Conservation (phyloP, 169 alveolate genomes). For the Eimeria sp. region DNA sequence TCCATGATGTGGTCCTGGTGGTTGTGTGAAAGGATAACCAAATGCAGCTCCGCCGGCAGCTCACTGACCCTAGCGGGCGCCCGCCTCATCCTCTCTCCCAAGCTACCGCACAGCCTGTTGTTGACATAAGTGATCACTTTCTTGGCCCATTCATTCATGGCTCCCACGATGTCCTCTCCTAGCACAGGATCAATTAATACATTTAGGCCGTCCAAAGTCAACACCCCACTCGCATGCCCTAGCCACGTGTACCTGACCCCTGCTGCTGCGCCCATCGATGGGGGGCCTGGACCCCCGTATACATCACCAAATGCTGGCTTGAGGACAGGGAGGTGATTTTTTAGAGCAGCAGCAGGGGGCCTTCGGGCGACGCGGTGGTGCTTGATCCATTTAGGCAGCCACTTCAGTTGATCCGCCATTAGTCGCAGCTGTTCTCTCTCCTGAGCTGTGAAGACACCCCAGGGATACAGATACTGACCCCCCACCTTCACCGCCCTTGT, state of each 20-base stretch:
- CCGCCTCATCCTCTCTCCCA: conserved; percentile 55
- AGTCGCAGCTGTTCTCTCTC: conserved; percentile 60
- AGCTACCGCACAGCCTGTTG: conserved; percentile 36
- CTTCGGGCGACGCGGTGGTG: conserved; percentile 50
- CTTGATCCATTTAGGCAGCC: conserved; percentile 78
- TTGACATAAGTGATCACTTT: conserved; percentile 12
- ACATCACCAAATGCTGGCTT: conserved; percentile 36
- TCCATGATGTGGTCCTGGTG: conserved; percentile 80
- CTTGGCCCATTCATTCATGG: conserved; percentile 39
- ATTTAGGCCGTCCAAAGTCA: conserved; percentile 55
- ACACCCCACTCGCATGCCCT: conserved; percentile 66
- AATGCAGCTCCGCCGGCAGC: conserved; percentile 27
- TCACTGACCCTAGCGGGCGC: conserved; percentile 17
- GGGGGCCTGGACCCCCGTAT: conserved; percentile 75
- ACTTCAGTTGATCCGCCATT: conserved; percentile 64
- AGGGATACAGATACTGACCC: conserved; percentile 75
- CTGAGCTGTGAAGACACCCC: conserved; percentile 33
- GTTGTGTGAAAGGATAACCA: conserved; percentile 56
- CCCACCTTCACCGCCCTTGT: conserved; percentile 73
- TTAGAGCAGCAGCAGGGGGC: background rate
- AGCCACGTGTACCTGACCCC: conserved; percentile 76
- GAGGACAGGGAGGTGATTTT: conserved; percentile 29
- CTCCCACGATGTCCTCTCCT: conserved; percentile 59
- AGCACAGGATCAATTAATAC: conserved; percentile 65
- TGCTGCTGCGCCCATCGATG: background rate